Percentiles rank a stretch among this genome's conserved stretches.
Conservation (phyloP, 768 basidiomycete genomes). For the Tephrocybe sp. region DNA sequence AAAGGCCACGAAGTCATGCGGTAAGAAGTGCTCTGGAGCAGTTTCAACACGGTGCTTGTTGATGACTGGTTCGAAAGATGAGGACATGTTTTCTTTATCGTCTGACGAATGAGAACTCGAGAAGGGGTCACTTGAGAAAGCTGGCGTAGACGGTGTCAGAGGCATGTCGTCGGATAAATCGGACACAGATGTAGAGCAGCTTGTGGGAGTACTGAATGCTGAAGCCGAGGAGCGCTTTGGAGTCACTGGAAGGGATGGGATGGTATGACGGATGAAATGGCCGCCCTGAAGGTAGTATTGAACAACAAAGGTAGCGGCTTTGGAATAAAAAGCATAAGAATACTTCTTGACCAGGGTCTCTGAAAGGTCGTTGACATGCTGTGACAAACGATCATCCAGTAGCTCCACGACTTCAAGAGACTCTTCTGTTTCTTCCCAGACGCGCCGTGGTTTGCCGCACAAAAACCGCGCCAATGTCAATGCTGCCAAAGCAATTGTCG, state of each 20-base stretch:
- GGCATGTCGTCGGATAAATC: slow-evolving; percentile 85
- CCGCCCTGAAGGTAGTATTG: slow-evolving; percentile 93
- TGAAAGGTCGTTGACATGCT: slow-evolving; percentile 89
- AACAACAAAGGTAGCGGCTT: slow-evolving; percentile 89
- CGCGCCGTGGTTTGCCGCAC: slow-evolving; percentile 73
- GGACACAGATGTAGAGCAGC: slow-evolving; percentile 68
- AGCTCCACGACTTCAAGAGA: slow-evolving; percentile 81
- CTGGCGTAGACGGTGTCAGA: slow-evolving; percentile 73
- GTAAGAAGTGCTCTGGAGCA: slow-evolving; percentile 72
- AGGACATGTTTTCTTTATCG: slow-evolving; percentile 79
- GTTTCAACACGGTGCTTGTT: slow-evolving; percentile 69
- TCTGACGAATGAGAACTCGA: slow-evolving; percentile 48
- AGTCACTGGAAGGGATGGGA: slow-evolving; percentile 61
- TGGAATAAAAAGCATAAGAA: slow-evolving; percentile 94
- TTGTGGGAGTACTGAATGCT: slow-evolving; percentile 69
- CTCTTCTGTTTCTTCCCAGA: slow-evolving; percentile 83
- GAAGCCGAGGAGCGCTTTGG: slow-evolving; percentile 55
- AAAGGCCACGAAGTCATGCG: slow-evolving; percentile 78
- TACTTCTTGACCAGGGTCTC: slow-evolving; percentile 98
- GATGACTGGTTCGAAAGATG: slow-evolving; percentile 68
- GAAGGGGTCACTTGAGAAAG: slow-evolving; percentile 60
- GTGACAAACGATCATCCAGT: slow-evolving; percentile 83
- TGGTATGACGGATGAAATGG: slow-evolving; percentile 54
- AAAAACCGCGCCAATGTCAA: slow-evolving; percentile 87
- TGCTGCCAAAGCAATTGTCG: slow-evolving; percentile 85